Conservation (phyloP, 495 filamentous ascomycete genomes). For the Annulohypoxylon nitens region DNA sequence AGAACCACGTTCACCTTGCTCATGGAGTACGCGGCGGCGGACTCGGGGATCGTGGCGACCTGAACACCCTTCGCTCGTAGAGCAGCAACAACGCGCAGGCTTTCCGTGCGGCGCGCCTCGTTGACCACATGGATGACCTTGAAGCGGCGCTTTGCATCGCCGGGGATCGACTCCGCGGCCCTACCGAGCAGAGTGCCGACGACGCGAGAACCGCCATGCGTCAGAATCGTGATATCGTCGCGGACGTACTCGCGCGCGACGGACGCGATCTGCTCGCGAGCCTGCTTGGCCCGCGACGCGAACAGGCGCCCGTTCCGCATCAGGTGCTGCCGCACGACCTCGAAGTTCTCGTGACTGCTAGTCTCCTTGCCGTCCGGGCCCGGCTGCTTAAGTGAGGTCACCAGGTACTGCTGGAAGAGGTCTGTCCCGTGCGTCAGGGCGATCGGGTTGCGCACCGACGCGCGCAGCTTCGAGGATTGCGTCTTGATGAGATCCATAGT, state of each 20-base stretch:
- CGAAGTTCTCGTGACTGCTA: constrained; percentile 74
- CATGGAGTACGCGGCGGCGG: constrained; percentile 87
- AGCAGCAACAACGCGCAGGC: constrained; percentile 64
- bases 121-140: constrained; percentile 83
- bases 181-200: constrained; percentile 80
- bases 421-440: constrained; percentile 94
- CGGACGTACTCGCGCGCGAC: constrained; percentile 82
- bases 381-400: constrained; percentile 67
- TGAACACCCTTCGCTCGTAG: constrained; percentile 80
- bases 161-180: constrained; percentile 72
- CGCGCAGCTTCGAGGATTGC: constrained; percentile 79
- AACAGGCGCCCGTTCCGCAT: constrained; percentile 87
- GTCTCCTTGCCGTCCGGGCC: constrained; percentile 65
- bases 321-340: constrained; percentile 82
- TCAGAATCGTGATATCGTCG: constrained; percentile 82
- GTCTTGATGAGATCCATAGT: constrained; percentile 85
- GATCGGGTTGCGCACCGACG: constrained; percentile 84
- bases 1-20: constrained; percentile 84
- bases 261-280: constrained; percentile 81
- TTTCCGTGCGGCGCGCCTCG: constrained; percentile 63
- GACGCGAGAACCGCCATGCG: constrained; percentile 87
- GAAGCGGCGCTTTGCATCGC: constrained; percentile 74
- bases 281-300: constrained; percentile 86
- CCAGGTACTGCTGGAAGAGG: constrained; percentile 93
- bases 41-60: constrained; percentile 84